A percentile compares a stretch with the other conserved stretches of the same genome.
Evolutionary conservation across 2,329 filamentous ascomycete species (phyloP).

Genomic region (Ceratocystis destructans): DNA sequence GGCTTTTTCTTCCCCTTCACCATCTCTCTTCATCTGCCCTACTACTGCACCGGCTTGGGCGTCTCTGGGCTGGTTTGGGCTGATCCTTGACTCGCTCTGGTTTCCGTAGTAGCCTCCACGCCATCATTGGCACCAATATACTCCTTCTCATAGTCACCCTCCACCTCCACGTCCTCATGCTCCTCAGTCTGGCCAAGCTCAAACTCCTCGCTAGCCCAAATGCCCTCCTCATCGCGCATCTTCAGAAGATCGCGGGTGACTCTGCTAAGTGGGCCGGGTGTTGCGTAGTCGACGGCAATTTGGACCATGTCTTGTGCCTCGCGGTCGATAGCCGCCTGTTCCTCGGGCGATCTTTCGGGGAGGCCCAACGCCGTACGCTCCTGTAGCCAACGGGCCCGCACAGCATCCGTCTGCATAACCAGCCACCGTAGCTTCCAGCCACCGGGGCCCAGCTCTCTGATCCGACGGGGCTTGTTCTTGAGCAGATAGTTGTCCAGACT

Average conservation of each 20-base stretch:
- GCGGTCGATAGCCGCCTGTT: slow-evolving; percentile 25
- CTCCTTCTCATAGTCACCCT: slow-evolving; percentile 26
- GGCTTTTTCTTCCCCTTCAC: neutral
- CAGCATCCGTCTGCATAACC: slow-evolving; percentile 60
- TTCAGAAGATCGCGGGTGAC: slow-evolving; percentile 30
- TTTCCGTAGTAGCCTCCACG: slow-evolving; percentile 6
- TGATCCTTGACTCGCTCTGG: slow-evolving; percentile 4
- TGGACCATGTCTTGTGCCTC: slow-evolving; percentile 30
- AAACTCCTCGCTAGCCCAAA: slow-evolving; percentile 29
- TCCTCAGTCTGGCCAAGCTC: slow-evolving; percentile 32
- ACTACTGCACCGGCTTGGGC: neutral
- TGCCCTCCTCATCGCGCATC: slow-evolving; percentile 25
- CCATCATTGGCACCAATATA: slow-evolving; percentile 28
- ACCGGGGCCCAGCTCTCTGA: slow-evolving; percentile 75
- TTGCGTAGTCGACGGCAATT: slow-evolving; percentile 32
- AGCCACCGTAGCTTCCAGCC: slow-evolving; percentile 87
- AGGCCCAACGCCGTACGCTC: slow-evolving; percentile 56
- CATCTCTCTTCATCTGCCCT: neutral
- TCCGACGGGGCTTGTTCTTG: slow-evolving; percentile 59
- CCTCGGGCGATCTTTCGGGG: slow-evolving; percentile 27
- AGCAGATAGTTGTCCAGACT: slow-evolving; percentile 86
- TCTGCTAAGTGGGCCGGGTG: slow-evolving; percentile 29
- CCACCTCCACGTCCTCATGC: slow-evolving; percentile 28
- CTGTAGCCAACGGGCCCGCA: slow-evolving; percentile 51
- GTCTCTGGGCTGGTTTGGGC: neutral